These are phyloP conservation scores for Nannochloropsis salina DNA, from an alignment of 108 stramenopile species.

Conservation along the genomic window DNA sequence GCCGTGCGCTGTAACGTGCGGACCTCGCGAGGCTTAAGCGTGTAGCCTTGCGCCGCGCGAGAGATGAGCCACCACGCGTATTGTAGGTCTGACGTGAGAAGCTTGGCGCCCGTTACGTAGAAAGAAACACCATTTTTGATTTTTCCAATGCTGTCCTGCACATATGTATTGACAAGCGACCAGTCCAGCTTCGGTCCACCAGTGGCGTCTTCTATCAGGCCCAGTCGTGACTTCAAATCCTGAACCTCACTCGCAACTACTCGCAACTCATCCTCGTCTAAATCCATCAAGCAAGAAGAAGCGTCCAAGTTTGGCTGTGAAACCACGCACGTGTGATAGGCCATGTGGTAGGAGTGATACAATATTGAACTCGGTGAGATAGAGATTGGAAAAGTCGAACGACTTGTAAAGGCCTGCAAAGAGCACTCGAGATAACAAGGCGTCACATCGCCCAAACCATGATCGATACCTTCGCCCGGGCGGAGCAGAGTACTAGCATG, in stretches of 20 bases:
- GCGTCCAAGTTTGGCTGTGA: background rate
- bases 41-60: slow-evolving; percentile 78
- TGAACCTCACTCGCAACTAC: slow-evolving; percentile 49
- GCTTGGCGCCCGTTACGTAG: slow-evolving; percentile 56
- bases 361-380: no score
- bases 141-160: slow-evolving; percentile 39
- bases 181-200: slow-evolving; percentile 27
- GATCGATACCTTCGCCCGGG: no score
- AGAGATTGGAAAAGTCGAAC: no score
- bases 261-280: slow-evolving; percentile 32
- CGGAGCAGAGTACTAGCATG: no score
- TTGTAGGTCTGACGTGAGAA: slow-evolving; percentile 74
- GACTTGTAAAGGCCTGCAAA: no score
- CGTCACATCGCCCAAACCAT: no score
- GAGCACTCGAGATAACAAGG: no score
- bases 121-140: slow-evolving; percentile 31
- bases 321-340: background rate
- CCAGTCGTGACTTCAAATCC: slow-evolving; percentile 82
- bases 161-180: slow-evolving; percentile 32
- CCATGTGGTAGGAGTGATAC: no score
- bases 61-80: slow-evolving; percentile 69
- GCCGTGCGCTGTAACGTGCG: slow-evolving; percentile 83
- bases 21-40: slow-evolving; percentile 89
- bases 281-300: background rate
- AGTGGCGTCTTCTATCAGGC: slow-evolving; percentile 70